These are phyloP conservation scores for Arachis monticola DNA, from an alignment of 331 rosid species.

Conservation along the genomic window DNA sequence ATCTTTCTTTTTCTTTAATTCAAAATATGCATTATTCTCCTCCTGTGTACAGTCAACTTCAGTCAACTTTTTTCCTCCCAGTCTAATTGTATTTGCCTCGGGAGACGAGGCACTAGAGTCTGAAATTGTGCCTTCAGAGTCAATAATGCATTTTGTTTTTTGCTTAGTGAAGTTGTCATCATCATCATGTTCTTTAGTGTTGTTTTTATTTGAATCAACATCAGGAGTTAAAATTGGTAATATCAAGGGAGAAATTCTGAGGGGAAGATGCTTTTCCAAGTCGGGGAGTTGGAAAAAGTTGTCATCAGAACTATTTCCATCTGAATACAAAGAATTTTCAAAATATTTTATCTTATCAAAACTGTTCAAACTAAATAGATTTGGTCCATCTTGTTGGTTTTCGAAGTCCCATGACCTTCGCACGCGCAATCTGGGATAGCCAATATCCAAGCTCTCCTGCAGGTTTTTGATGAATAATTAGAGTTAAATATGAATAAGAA, in stretches of 20 bases:
- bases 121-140: slow-evolving; percentile 52
- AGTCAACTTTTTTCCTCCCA: slow-evolving; percentile 46
- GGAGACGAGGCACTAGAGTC: slow-evolving; percentile 60
- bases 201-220: slow-evolving; percentile 43
- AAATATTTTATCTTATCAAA: slow-evolving; percentile 56
- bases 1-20: slow-evolving; percentile 45
- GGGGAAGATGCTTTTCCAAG: slow-evolving; percentile 52
- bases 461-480: slow-evolving; percentile 33
- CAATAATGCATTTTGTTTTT: slow-evolving; percentile 63
- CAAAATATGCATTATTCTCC: slow-evolving; percentile 44
- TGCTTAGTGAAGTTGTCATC: slow-evolving; percentile 38
- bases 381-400: slow-evolving; percentile 42
- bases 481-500: no score
- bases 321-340: slow-evolving; percentile 74
- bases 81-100: slow-evolving; percentile 35
- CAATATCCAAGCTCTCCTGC: slow-evolving; percentile 57
- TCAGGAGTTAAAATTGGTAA: slow-evolving; percentile 46
- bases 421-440: slow-evolving; percentile 77
- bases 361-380: slow-evolving; percentile 37
- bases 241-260: slow-evolving; percentile 44
- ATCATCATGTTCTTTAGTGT: slow-evolving; percentile 53
- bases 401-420: slow-evolving; percentile 72
- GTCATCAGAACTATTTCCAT: slow-evolving; percentile 72
- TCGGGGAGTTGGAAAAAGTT: slow-evolving; percentile 61
- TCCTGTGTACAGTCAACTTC: slow-evolving; percentile 44